phyloP scores from a whole-genome alignment of 2,329 filamentous ascomycete genomes.

The Fusarium veterinarium region DNA sequence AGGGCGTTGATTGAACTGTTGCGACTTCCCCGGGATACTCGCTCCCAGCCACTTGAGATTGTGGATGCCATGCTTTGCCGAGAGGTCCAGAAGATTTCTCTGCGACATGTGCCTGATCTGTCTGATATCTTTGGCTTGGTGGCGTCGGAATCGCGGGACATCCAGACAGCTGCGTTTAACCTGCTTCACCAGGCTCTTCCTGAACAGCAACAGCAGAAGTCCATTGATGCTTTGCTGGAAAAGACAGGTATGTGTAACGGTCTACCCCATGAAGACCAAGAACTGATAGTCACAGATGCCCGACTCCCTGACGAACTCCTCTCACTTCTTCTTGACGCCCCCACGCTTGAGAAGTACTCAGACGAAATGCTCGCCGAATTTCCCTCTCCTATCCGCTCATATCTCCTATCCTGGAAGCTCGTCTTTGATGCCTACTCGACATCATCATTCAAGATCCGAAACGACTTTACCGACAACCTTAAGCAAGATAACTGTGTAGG shows the following conservation, averaged over 20 bases:
- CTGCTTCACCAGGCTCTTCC: conserved; percentile 86
- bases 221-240: conserved; percentile 79
- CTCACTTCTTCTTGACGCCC: conserved; percentile 83
- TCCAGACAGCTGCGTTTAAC: conserved; percentile 84
- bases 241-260: conserved; percentile 62
- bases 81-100: conserved; percentile 72
- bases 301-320: conserved; percentile 85
- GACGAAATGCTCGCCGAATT: conserved; percentile 75
- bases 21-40: conserved; percentile 58
- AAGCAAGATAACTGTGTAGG: conserved; percentile 77
- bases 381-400: conserved; percentile 77
- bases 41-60: conserved; percentile 76
- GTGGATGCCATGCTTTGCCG: conserved; percentile 80
- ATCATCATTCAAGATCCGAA: conserved; percentile 84
- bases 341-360: conserved; percentile 74
- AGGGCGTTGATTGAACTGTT: conserved; percentile 72
- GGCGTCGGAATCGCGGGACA: conserved; percentile 76
- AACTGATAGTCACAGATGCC: conserved; percentile 59
- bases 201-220: conserved; percentile 80
- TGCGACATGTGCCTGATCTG: conserved; percentile 70
- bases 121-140: conserved; percentile 80
- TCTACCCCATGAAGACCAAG: fast-evolving
- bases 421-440: conserved; percentile 87
- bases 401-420: conserved; percentile 89
- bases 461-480: conserved; percentile 82